Conservation (phyloP, 305 asterid genomes). For the Plantago coronopus region DNA sequence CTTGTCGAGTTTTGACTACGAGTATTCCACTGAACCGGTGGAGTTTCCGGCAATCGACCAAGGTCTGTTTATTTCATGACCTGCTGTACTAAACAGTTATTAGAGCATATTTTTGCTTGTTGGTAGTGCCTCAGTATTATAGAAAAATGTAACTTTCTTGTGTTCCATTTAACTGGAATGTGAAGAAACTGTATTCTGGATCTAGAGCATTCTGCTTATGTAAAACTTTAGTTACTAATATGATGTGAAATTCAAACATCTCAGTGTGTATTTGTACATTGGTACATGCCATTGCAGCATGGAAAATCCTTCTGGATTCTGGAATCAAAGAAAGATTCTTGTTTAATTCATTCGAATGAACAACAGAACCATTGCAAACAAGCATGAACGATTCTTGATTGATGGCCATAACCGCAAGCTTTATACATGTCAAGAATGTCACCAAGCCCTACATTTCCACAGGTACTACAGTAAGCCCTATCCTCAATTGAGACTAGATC, state of each 20-base stretch:
- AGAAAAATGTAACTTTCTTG: slow-evolving; percentile 25
- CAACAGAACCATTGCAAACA: background rate
- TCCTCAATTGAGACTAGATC: slow-evolving; percentile 25
- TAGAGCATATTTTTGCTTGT: slow-evolving; percentile 15
- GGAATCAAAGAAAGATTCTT: too few relatives aligned
- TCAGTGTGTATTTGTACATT: too few relatives aligned
- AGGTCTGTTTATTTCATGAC: slow-evolving; percentile 60
- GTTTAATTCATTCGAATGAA: background rate
- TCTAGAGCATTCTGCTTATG: slow-evolving; percentile 11
- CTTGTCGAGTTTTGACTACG: slow-evolving; percentile 43
- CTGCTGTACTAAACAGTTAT: slow-evolving; percentile 3
- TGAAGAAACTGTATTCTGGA: slow-evolving; percentile 28
- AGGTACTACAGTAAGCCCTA: background rate
- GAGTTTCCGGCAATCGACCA: slow-evolving; percentile 66
- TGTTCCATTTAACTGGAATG: slow-evolving; percentile 28
- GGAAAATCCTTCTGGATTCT: too few relatives aligned
- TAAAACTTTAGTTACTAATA: background rate
- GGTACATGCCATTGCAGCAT: background rate
- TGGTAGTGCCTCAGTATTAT: slow-evolving; percentile 12
- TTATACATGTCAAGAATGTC: background rate
- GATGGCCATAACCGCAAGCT: background rate
- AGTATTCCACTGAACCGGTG: slow-evolving; percentile 44
- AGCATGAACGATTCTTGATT: too few relatives aligned
- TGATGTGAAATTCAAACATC: background rate
- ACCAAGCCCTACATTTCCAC: background rate